Conservation (phyloP, 2,329 filamentous ascomycete genomes). For the Alternaria consortialis region DNA sequence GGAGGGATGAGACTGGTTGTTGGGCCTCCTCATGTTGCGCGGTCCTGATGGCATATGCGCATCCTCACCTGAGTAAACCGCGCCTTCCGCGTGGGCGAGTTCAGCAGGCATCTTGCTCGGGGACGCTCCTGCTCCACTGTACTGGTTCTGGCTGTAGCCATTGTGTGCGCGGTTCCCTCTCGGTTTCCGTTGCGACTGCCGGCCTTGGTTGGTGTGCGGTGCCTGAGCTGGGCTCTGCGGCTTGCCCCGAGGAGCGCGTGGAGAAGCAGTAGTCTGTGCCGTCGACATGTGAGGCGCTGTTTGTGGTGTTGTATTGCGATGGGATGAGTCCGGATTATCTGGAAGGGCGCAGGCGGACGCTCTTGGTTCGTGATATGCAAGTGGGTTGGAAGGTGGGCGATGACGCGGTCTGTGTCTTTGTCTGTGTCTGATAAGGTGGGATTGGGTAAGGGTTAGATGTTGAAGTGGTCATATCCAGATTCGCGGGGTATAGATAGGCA, state of each 20-base stretch:
- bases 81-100: slow-evolving; percentile 35
- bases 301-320: slow-evolving; percentile 8
- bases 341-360: slow-evolving; percentile 37
- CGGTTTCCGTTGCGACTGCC: slow-evolving; percentile 41
- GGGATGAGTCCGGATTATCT: slow-evolving; percentile 34
- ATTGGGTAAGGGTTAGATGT: slow-evolving; percentile 31
- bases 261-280: slow-evolving; percentile 43
- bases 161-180: slow-evolving; percentile 45
- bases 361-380: slow-evolving; percentile 24
- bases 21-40: slow-evolving; percentile 44
- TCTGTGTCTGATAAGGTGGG: slow-evolving; percentile 32
- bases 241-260: slow-evolving; percentile 45
- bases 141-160: slow-evolving; percentile 38
- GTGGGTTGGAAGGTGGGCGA: slow-evolving; percentile 30
- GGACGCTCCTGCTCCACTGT: slow-evolving; percentile 23
- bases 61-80: slow-evolving; percentile 42
- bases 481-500: slow-evolving; percentile 33
- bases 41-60: slow-evolving; percentile 32
- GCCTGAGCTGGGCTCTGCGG: slow-evolving; percentile 44
- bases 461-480: slow-evolving; percentile 49
- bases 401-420: slow-evolving; percentile 33
- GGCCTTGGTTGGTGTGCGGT: slow-evolving; percentile 36
- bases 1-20: slow-evolving; percentile 39
- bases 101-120: slow-evolving; percentile 25
- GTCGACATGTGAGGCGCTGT: slow-evolving; percentile 43